Evolutionary conservation across 805 yeast genomes (phyloP), one percentile per base, ranked within the genome.

Genomic region (Blastobotrys peoriensis): DNA sequence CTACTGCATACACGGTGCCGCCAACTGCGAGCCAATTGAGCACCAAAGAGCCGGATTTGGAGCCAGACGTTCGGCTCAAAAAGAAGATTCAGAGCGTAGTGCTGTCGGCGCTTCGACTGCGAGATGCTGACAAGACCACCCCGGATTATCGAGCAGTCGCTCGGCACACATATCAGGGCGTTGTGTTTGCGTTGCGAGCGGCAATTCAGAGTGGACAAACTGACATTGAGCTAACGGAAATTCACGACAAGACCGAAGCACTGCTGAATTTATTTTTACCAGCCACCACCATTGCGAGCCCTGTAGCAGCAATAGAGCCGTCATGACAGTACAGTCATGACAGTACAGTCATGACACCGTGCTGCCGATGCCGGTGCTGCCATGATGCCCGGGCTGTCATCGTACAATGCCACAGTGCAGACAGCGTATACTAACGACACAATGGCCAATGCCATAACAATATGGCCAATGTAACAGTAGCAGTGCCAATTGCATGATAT

Each of bases 21-120:
- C 19, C 22, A 18, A 8, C 17, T 6, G 21, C 39, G 9, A 25
- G 40, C 16, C 33, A 20, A 22, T 13, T 9, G 28, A 25, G 6
- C 33, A 22, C 28, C 16, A 10, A 36, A 20, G 30, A 38, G 10
- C 36, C 28, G 3, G 39, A 19, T 5, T 10, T 37, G 5, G 37
- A 3, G 19, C 27, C 16, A 17, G 47, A 48, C 41, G 23, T 36
- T 38, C 33, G 46, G 46, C 38, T 13, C 34, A 34, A 23, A 13
- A 38, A 37, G n/a, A 20, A 40, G 18, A 20, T 64, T 8, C 61
- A 60, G 41, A 62, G 59, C 40, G 55, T 62, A 5, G 50, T 62
- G 5, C 46, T 64, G 46, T 60, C 64, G 2, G 69, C 62, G n/a
- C 45, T 65, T 45, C 53, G 69, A 10, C 46, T 65, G 40, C 59